Base-by-base conservation (phyloP, 805 yeast species). In the Nakazawaea ishiwadae region DNA sequence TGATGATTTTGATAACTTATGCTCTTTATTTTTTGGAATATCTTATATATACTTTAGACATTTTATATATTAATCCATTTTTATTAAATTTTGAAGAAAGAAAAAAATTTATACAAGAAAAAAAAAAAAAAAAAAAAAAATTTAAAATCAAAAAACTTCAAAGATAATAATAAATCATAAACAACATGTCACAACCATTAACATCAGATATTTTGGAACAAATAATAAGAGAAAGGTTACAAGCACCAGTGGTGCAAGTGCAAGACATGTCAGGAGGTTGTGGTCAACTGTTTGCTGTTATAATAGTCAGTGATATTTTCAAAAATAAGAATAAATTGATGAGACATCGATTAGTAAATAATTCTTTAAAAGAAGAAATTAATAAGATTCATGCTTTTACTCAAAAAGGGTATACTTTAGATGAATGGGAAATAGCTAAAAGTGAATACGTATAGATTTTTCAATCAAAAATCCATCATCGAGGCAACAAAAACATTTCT, bases 211-310 rank as follows among this genome's bases (percentile, higher is more conserved):
- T 56, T 10, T 62, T 84, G 40, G 72, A 75, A 38, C 51, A 60
- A 11, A 62, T 71, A 19, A 80, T 84, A 38, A 64, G 68, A 34
- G 72, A 72, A 14, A 60, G 83, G 31, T 71, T 85, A n/a, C 64
- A 66, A 17, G 88, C 93, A 8, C 44, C 54, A 0, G 75, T 81
- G 46, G 87, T 81, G 9, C 83, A 81, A 52, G 89, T 86, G 5
- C 81, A 75, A 46, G 95, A 86, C 50, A 75, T 79, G 69, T 79
- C 81, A 9, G 95, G 95, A 12, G 99, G 99, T 1, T 93, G 99
- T 63, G 99, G 99, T 4, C 96, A 91, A 60, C 96, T 98, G 2
- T 91, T 90, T 62, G 96, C 95, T 29, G 96, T 89, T 26, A 75
- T 86, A 5, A 90, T 95, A 20, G 96, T 93, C 8, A 66, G 69